phyloP scores from a whole-genome alignment of 164 flowering plant genomes.

The Annona cherimola region DNA sequence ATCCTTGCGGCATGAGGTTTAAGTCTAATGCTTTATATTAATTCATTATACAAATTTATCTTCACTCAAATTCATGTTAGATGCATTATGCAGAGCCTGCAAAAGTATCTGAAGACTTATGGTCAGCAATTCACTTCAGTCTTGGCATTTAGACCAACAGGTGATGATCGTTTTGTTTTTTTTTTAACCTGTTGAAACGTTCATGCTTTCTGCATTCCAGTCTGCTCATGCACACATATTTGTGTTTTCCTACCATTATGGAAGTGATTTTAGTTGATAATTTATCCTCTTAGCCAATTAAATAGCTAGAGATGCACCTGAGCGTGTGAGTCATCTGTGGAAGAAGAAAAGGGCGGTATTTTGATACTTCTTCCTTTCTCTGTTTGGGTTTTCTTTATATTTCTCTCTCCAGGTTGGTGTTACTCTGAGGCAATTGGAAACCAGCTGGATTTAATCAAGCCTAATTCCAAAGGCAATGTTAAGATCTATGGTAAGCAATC shows the following conservation, averaged over 20 bases:
- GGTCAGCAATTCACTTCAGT: conserved; percentile 34
- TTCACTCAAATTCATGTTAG: not conserved
- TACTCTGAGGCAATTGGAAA: conserved; percentile 47
- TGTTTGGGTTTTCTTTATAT: not conserved
- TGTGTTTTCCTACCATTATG: not conserved
- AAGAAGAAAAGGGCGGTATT: no score
- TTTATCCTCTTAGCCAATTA: not conserved
- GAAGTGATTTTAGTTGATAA: not conserved
- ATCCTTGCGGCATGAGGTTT: conserved; percentile 48
- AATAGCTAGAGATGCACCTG: no score
- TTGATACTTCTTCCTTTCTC: no score
- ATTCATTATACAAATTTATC: not conserved
- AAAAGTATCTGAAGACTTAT: conserved; percentile 42
- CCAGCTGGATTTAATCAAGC: conserved; percentile 54
- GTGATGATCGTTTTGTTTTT: no score
- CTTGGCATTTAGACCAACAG: conserved; percentile 79
- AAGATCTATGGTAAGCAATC: conserved; percentile 53
- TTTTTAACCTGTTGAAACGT: no score
- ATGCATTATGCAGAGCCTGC: conserved; percentile 28
- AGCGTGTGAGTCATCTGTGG: no score
- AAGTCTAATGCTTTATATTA: not conserved
- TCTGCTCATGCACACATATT: not conserved
- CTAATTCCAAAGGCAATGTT: conserved; percentile 44
- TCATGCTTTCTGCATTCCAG: not conserved
- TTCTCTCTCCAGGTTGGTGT: conserved; percentile 54